Conservation (phyloP, 352 stramenopile genomes). For the Globisporangium barbulae region DNA sequence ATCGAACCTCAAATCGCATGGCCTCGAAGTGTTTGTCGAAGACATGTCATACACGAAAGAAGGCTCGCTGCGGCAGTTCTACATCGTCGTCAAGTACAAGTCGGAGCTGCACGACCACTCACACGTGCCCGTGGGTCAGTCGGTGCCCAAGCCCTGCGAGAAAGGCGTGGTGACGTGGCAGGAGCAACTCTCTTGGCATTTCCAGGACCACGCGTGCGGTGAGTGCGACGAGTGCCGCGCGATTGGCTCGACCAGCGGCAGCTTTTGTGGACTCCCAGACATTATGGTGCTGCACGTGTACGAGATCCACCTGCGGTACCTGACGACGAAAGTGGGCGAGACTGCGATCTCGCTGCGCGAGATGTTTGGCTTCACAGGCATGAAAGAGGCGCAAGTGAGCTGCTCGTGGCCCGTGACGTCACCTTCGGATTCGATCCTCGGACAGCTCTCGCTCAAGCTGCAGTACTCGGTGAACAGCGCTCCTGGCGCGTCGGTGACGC, state of each 20-base stretch:
- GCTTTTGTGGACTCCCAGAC: slow-evolving; percentile 72
- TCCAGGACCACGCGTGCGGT: slow-evolving; percentile 69
- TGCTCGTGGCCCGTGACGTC: slow-evolving; percentile 77
- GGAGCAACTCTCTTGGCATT: slow-evolving; percentile 73
- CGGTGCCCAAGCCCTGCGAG: slow-evolving; percentile 55
- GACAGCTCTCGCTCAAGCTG: slow-evolving; percentile 63
- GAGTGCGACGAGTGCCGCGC: slow-evolving; percentile 67
- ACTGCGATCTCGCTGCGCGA: slow-evolving; percentile 72
- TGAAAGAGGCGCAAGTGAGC: slow-evolving; percentile 50
- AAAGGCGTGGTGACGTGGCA: slow-evolving; percentile 73
- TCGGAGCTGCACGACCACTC: slow-evolving; percentile 80
- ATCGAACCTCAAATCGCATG: slow-evolving; percentile 59
- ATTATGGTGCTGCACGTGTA: slow-evolving; percentile 83
- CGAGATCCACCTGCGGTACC: slow-evolving; percentile 78
- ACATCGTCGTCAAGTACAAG: slow-evolving; percentile 84
- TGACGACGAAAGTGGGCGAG: slow-evolving; percentile 83
- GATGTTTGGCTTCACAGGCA: slow-evolving; percentile 68
- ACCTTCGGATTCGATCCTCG: slow-evolving; percentile 57
- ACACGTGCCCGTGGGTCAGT: slow-evolving; percentile 69
- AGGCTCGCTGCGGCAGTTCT: slow-evolving; percentile 72
- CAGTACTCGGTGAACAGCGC: slow-evolving; percentile 63
- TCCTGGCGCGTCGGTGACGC: slow-evolving; percentile 34
- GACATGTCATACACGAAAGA: slow-evolving; percentile 79
- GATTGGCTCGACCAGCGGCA: slow-evolving; percentile 52
- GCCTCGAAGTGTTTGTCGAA: slow-evolving; percentile 57